Percentiles rank a stretch among this genome's conserved stretches.
phyloP scores from a whole-genome alignment of 164 flowering plant genomes.

The Buxus sempervirens region DNA sequence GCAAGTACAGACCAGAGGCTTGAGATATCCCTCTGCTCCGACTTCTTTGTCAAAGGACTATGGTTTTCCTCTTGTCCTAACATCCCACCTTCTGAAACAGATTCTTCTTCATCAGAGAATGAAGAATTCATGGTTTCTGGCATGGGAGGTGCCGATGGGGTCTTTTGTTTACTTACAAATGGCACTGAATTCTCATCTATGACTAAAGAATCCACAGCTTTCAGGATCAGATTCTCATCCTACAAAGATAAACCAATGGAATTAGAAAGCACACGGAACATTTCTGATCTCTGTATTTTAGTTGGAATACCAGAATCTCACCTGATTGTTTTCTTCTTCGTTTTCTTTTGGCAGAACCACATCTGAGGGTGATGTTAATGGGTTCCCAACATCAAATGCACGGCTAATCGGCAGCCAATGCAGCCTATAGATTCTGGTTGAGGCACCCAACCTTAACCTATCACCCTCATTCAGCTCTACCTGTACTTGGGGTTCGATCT shows the following conservation, averaged over 20 bases:
- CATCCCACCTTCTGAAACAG: not conserved
- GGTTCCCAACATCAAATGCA: slow-evolving; percentile 54
- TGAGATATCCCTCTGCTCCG: slow-evolving; percentile 13
- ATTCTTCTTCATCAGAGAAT: slow-evolving; percentile 19
- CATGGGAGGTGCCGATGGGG: slow-evolving; percentile 37
- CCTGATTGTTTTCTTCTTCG: slow-evolving; percentile 35
- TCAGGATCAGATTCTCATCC: slow-evolving; percentile 12
- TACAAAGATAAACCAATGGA: slow-evolving; percentile 7
- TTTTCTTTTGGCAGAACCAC: slow-evolving; percentile 14
- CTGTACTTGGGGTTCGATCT: slow-evolving; percentile 47
- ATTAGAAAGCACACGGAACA: not conserved
- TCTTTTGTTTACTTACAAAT: slow-evolving; percentile 12
- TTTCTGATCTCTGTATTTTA: slow-evolving; percentile 3
- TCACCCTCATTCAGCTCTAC: slow-evolving; percentile 74
- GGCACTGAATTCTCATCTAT: slow-evolving; percentile 19
- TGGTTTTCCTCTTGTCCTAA: slow-evolving; percentile 18
- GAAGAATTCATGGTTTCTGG: slow-evolving; percentile 27
- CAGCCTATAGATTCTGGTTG: slow-evolving; percentile 72
- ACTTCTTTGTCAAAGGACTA: slow-evolving; percentile 7
- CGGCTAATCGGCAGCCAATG: slow-evolving; percentile 67
- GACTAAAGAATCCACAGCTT: slow-evolving; percentile 15
- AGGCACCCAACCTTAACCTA: slow-evolving; percentile 62
- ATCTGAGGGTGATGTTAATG: slow-evolving; percentile 33
- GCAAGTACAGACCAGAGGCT: slow-evolving; percentile 12
- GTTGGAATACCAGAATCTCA: slow-evolving; percentile 16